Base-by-base conservation (phyloP, 1,284 basidiomycete genomes). In the Ustilago crameri region DNA sequence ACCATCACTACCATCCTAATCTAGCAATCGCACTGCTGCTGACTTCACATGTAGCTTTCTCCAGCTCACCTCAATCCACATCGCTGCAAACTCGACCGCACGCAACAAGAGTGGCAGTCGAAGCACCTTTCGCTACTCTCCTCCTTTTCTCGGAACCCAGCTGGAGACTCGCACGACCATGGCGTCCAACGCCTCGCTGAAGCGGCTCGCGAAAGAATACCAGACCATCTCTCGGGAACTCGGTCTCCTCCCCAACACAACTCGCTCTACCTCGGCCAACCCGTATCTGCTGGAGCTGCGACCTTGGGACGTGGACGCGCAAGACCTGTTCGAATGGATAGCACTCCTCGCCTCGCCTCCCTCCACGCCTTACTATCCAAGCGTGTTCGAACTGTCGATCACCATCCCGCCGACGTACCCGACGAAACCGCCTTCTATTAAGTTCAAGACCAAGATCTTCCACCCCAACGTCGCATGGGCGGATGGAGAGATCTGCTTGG, bases 401-500 rank as follows among this genome's bases (percentile, higher is more conserved):
- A 40, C 27, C 9, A 56, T 82, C 7, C 80, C 81, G 0, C 37
- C 64, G 0, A 47, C 53, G 1, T 82, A 82, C 52, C 81, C 81
- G 0, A 77, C 72, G n/a, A 78, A 79, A 46, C 80, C 81, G n/a
- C 81, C 81, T 4, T 27, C 26, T 9, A 79, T 82, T 50, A 61
- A 55, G 23, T 82, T 82, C 45, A 40, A 38, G 12, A 82, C 80
- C 0, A 47, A 56, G n/a, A 76, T 82, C 41, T 82, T 79, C 44
- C 81, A 82, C 43, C 81, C 81, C 1, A 82, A 82, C 40, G 74
- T 82, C 2, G 27, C 64, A 15, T 82, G 74, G 74, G 76, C 77
- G 60, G 76, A 70, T 3, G 83, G 83, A 24, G 83, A 84, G 46
- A 82, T 84, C 51, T 84, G 83, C 37, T 59, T 84, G 1, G 83